Percentiles rank a stretch among this genome's conserved stretches.
Evolutionary conservation across 345 rosid species (phyloP).

Genomic region (Murraya koenigii): DNA sequence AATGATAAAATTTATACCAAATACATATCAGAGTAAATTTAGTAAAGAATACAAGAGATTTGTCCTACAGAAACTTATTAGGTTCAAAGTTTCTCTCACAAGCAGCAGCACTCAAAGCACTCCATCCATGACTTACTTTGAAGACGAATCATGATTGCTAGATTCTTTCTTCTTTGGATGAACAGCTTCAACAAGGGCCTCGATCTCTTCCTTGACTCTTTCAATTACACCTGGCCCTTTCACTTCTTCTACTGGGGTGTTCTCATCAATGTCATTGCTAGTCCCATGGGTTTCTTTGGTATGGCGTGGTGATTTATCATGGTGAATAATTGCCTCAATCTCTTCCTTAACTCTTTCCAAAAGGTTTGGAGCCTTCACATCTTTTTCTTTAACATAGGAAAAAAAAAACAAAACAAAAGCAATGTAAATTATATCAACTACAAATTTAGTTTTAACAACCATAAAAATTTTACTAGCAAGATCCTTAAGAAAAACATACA

Average conservation of each 20-base stretch:
- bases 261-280: conserved; percentile 41
- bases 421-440: neutral
- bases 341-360: conserved; percentile 50
- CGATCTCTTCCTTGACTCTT: conserved; percentile 52
- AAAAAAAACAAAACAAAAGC: neutral
- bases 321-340: conserved; percentile 34
- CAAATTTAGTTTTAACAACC: neutral
- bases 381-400: conserved; percentile 7
- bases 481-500: neutral
- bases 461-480: neutral
- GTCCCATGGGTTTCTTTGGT: conserved; percentile 47
- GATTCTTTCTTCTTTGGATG: conserved; percentile 46
- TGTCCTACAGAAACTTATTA: neutral
- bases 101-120: neutral
- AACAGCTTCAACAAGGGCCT: conserved; percentile 42
- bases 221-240: conserved; percentile 42
- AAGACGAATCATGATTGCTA: conserved; percentile 7
- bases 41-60: neutral
- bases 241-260: conserved; percentile 35
- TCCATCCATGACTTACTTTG: conserved; percentile 13
- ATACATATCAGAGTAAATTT: neutral
- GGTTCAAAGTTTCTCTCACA: neutral
- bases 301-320: conserved; percentile 30
- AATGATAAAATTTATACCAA: neutral
- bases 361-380: conserved; percentile 38